Evolutionary conservation across 371 early-diverging fungal genomes (phyloP).

Genomic region (Actinomortierella ambigua): DNA sequence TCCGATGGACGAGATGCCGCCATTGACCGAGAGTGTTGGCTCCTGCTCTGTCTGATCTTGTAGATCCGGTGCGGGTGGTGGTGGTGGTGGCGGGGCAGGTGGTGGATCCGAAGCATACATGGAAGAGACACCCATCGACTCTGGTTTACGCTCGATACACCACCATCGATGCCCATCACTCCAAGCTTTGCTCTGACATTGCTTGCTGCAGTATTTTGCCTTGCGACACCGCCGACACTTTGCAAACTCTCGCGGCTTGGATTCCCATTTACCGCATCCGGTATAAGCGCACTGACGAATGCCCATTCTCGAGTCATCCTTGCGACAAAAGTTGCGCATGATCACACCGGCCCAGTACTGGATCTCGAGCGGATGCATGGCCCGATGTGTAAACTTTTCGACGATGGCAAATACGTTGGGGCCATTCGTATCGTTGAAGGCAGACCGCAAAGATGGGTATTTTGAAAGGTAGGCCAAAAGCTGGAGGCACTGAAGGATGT

Average conservation of each 20-base stretch:
- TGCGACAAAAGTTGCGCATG: conserved; percentile 83
- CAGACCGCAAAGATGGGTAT: conserved; percentile 72
- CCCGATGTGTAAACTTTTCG: conserved; percentile 72
- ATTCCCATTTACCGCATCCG: conserved; percentile 79
- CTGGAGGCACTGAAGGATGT: conserved; percentile 84
- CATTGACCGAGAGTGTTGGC: conserved; percentile 28
- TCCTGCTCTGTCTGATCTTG: conserved; percentile 31
- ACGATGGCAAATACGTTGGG: conserved; percentile 77
- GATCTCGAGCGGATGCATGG: conserved; percentile 66
- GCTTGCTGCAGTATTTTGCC: conserved; percentile 80
- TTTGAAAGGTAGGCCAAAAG: conserved; percentile 88
- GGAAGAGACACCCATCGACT: conserved; percentile 37
- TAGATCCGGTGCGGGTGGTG: conserved; percentile 37
- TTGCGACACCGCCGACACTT: conserved; percentile 84
- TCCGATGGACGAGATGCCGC: conserved; percentile 19
- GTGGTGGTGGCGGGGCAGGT: conserved; percentile 44
- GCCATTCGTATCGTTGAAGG: conserved; percentile 66
- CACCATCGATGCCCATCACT: conserved; percentile 80
- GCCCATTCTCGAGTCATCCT: conserved; percentile 73
- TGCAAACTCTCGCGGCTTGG: conserved; percentile 76
- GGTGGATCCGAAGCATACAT: conserved; percentile 37
- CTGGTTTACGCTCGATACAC: conserved; percentile 71
- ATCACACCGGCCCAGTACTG: conserved; percentile 81
- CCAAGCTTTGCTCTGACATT: conserved; percentile 80
- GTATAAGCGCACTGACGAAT: conserved; percentile 79